Evolutionary conservation across 1,139 yeast species (phyloP), one percentile per base, ranked within the genome.

Genomic region (Taphrina sp.): DNA sequence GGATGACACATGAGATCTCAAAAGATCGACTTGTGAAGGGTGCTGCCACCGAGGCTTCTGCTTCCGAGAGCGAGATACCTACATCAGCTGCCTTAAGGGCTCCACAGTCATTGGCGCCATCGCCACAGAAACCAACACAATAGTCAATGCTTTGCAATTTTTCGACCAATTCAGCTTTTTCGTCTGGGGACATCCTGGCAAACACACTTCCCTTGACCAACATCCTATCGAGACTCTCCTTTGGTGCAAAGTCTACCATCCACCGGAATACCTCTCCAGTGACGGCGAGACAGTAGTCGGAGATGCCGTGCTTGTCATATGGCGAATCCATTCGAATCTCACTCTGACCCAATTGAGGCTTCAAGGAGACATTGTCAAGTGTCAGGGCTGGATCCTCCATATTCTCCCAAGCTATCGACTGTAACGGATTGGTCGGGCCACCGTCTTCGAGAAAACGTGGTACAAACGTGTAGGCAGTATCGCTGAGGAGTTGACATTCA

Each of bases 181-280:
- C 99, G 69, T 92, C 98, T 0, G 99, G 99, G 0, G 97, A 90
- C 99, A 92, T 92, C 62, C 99, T 76, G 0, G 98, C 97, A 72
- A 83, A 94, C 5, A 92, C 79, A 47, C 82, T 80, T 60, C 92
- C 81, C 61, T 79, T 81, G 73, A 89, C 74, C 56, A 94, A 74
- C 65, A 92, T 76, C 49, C 76, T 78, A 58, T 83, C 82, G 45
- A 76, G 71, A 10, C 44, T 43, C 3, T 62, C 65, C 14, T 58
- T 60, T n/a, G 67, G 63, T 1, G 74, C 75, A 39, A 63, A 63
- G 55, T 71, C 72, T n/a, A 90, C 75, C 31, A 92, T 71, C 63
- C 80, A 81, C 61, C 95, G 78, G 72, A 94, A 92, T 2, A 88
- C 80, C 62, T 90, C 96, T 49, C 98, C 99, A 0, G 97, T 85